phyloP scores from a whole-genome alignment of 1,284 basidiomycete genomes.

The Ustilago shanxiensis region DNA sequence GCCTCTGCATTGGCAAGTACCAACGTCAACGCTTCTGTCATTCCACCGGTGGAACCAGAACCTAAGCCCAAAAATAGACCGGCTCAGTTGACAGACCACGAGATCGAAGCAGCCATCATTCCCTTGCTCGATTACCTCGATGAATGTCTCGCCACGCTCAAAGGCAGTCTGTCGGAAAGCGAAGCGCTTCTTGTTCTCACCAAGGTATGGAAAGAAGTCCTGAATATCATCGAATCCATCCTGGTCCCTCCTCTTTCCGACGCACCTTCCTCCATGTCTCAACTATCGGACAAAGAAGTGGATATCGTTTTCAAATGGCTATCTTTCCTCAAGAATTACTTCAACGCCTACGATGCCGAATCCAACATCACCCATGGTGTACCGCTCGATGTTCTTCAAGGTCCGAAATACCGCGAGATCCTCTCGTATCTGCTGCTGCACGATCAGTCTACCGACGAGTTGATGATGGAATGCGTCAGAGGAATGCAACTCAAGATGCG shows the following conservation, averaged over 20 bases:
- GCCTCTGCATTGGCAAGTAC: slow-evolving; percentile 65
- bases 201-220: slow-evolving; percentile 95
- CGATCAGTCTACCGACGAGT: slow-evolving; percentile 64
- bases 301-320: slow-evolving; percentile 99
- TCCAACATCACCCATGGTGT: slow-evolving; percentile 75
- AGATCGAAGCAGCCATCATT: slow-evolving; percentile 92
- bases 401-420: slow-evolving; percentile 87
- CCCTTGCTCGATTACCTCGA: slow-evolving; percentile 97
- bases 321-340: slow-evolving; percentile 86
- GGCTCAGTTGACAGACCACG: slow-evolving; percentile 85
- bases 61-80: slow-evolving; percentile 71
- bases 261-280: slow-evolving; percentile 87
- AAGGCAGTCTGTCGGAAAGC: slow-evolving; percentile 80
- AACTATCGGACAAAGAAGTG: slow-evolving; percentile 92
- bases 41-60: slow-evolving; percentile 65
- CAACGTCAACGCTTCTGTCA: slow-evolving; percentile 55
- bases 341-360: slow-evolving; percentile 92
- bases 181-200: slow-evolving; percentile 90
- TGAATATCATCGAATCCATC: slow-evolving; percentile 86
- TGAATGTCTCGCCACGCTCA: slow-evolving; percentile 89
- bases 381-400: slow-evolving; percentile 88
- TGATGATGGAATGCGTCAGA: slow-evolving; percentile 86
- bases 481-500: slow-evolving; percentile 78
- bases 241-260: slow-evolving; percentile 93
- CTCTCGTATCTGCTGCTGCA: slow-evolving; percentile 66